Evolutionary conservation across 2,329 filamentous ascomycete genomes (phyloP), one percentile per base, ranked within the genome.

Genomic region (Paecilomyces fulvus): DNA sequence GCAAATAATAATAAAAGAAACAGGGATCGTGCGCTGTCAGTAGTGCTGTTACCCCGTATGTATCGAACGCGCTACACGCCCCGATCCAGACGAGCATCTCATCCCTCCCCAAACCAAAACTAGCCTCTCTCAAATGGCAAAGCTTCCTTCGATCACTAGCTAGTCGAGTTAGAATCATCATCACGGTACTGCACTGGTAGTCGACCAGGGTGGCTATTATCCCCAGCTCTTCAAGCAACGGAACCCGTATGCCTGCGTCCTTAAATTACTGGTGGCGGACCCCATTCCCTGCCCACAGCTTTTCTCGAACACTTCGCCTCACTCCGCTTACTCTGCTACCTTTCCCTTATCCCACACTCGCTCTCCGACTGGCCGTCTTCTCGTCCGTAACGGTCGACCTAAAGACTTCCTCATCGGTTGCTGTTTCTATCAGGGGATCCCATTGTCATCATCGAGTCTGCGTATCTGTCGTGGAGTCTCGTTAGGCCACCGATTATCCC

Each of bases 201-300:
- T 43, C n/a, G 21, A 17, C 48, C 17, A 20, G 48, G 48, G n/a
- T 49, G 25, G 2, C 48, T 28, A 23, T 49, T 28, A 23, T 49
- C 25, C 48, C 48, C 48, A 28, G 48, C 48, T 43, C 48, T 49
- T 4, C 3, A 43, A 12, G 20, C 21, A 20, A 23, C 23, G 48
- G 33, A 9, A 9, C 17, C 25, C 25, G 48, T 49, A 49, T 28
- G 48, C 14, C 48, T 49, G 37, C 14, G 14, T 49, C 21, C 48
- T 49, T 49, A 49, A 49, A 49, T 49, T 49, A 49, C 48, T n/a
- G 25, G 48, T 28, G 21, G 48, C 52, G 52, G 52, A 28, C 37
- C 48, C 48, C 48, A 48, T 30, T 54, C 52, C 46, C 52, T 49
- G 30, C 33, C 48, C 31, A 49, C 37, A n/a, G 43, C 52, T 43